phyloP scores from a whole-genome alignment of 73 alveolate genomes.

The Paramecium sonneborni region DNA sequence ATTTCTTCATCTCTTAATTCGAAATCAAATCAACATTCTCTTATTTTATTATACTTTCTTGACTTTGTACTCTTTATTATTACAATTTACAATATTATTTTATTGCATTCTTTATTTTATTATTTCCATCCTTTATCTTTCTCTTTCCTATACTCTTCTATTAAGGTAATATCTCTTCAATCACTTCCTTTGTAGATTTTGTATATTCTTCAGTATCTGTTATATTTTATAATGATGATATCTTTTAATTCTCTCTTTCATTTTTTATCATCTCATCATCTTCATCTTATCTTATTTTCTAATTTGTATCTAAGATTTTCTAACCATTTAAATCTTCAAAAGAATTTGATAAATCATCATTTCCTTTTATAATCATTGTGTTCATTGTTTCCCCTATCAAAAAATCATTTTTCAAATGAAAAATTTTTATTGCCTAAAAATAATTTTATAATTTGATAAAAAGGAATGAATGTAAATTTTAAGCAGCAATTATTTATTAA shows the following conservation, averaged over 20 bases:
- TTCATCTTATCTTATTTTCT: not conserved
- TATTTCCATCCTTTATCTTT: too few species aligned
- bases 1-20: too few species aligned
- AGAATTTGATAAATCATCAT: not conserved
- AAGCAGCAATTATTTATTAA: not conserved
- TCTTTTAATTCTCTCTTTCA: not conserved
- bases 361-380: too few species aligned
- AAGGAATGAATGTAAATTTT: not conserved
- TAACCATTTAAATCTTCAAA: not conserved
- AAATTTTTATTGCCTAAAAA: not conserved
- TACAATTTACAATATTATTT: too few species aligned
- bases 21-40: too few species aligned
- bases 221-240: not conserved
- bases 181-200: too few species aligned
- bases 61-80: too few species aligned
- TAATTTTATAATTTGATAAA: not conserved
- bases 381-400: too few species aligned
- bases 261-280: not conserved
- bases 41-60: too few species aligned
- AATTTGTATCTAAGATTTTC: not conserved
- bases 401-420: not conserved
- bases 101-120: too few species aligned
- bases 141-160: too few species aligned
- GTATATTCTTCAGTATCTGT: not conserved
- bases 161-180: too few species aligned